These are phyloP conservation scores for Kingdonia uniflora DNA, from an alignment of 164 flowering plant species.

Conservation along the genomic window DNA sequence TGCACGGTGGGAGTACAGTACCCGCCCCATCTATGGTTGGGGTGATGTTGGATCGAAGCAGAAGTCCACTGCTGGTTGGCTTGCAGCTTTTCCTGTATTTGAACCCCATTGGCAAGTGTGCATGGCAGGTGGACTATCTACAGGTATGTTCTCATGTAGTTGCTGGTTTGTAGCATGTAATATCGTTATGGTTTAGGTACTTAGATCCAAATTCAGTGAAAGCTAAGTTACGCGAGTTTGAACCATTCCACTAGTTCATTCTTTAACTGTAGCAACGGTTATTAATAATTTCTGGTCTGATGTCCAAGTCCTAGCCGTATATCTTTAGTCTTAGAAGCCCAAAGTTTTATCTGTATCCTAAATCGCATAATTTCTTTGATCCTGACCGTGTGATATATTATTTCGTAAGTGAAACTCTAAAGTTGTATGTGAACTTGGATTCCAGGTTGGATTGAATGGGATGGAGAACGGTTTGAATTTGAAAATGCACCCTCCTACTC, in stretches of 20 bases:
- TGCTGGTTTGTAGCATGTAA: background rate
- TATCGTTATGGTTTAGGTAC: background rate
- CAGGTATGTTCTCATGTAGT: conserved; percentile 37
- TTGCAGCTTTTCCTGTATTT: conserved; percentile 94
- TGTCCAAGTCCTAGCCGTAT: too few relatives aligned
- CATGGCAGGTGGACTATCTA: conserved; percentile 94
- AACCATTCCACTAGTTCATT: too few relatives aligned
- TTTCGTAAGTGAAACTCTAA: too few relatives aligned
- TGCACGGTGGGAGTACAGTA: conserved; percentile 91
- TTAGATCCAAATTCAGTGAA: too few relatives aligned
- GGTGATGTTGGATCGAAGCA: conserved; percentile 74
- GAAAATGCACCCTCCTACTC: conserved; percentile 93
- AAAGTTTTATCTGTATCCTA: too few relatives aligned
- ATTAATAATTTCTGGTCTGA: too few relatives aligned
- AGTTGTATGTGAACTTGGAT: too few relatives aligned
- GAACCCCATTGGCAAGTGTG: conserved; percentile 99
- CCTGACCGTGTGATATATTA: too few relatives aligned
- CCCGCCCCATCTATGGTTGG: conserved; percentile 92
- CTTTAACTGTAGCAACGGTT: too few relatives aligned
- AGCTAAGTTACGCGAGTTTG: too few relatives aligned
- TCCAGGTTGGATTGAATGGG: conserved; percentile 99
- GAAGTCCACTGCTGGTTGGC: conserved; percentile 96
- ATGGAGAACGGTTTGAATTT: conserved; percentile 75
- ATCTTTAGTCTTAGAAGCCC: too few relatives aligned
- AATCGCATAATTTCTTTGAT: too few relatives aligned